Evolutionary conservation across 345 rosid genomes (phyloP), one percentile per base, ranked within the genome.

Genomic region (Camelina hispida): DNA sequence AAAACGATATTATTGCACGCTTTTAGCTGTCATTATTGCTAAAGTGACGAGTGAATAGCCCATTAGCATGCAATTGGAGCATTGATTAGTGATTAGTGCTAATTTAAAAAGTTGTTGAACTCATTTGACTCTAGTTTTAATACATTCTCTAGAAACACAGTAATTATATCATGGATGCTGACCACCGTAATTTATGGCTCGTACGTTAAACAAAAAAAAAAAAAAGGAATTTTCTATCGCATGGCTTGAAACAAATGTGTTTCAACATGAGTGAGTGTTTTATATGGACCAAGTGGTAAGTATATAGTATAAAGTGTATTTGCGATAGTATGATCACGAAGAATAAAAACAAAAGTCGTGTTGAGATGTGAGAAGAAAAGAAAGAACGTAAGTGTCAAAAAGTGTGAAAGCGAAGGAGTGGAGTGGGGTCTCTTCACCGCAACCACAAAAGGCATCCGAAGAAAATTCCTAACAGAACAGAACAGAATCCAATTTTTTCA

Each of bases 371-470:
- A 61, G 32, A 66, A 50, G 30, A 28, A 28, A 28, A 28, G 4
- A 28, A 66, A 66, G 35, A 46, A 72, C 28, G 69, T 72, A 65
- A 54, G 16, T 56, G 64, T 73, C 65, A 54, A 68, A 68, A 28
- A 28, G 40, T 62, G 66, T 42, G 63, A 58, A 25, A 50, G 17
- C 60, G 44, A 58, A 47, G 38, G 55, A 28, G 79, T 76, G 75
- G 51, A 28, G 79, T 76, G 80, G 58, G 80, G 80, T 76, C 80
- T 76, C 69, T 28, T 4, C 48, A 69, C 70, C 51, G 16, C 75
- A 62, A 76, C 79, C 20, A 62, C 65, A 55, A 63, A 76, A 69
- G 69, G 80, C 34, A 76, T 76, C 80, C 75, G 58, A 69, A 57
- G 75, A 76, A 66, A 20, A 28, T 34, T 47, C 17, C 8, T 42